Conservation (phyloP, 2,329 filamentous ascomycete species). For the Penicillium sp. region DNA sequence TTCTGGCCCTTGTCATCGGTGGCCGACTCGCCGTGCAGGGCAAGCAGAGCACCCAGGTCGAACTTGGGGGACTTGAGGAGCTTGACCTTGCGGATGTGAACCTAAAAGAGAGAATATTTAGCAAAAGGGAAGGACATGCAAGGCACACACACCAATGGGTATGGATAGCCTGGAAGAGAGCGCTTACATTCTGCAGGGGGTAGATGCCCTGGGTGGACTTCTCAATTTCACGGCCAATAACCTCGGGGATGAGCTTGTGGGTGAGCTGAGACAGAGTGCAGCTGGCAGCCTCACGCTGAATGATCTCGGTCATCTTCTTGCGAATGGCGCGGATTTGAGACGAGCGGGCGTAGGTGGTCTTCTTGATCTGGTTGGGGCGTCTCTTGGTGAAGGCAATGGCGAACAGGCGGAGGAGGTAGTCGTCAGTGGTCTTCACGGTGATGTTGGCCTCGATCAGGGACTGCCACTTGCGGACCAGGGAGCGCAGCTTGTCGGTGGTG, state of each 20-base stretch:
- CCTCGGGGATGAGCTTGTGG: constrained; percentile 98
- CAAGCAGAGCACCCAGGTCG: constrained; percentile 93
- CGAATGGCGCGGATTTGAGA: constrained; percentile 98
- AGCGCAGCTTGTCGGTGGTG: constrained; percentile 99
- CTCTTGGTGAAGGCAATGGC: constrained; percentile 99
- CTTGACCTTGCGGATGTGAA: constrained; percentile 99
- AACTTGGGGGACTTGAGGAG: constrained; percentile 98
- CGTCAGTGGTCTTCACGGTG: constrained; percentile 99
- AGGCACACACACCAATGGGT: not conserved
- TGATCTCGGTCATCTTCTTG: constrained; percentile 99
- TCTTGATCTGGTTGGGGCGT: constrained; percentile 99
- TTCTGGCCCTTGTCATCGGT: constrained; percentile 97
- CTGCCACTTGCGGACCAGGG: constrained; percentile 99
- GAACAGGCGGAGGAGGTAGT: constrained; percentile 99
- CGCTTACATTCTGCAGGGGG: constrained; percentile 91
- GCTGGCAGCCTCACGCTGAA: constrained; percentile 89
- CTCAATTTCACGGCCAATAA: constrained; percentile 99
- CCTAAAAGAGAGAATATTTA: constrained; percentile 54
- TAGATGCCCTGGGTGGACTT: constrained; percentile 99
- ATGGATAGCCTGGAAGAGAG: not conserved
- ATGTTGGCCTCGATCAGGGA: constrained; percentile 99
- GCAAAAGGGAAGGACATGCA: not conserved
- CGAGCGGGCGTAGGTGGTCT: constrained; percentile 97
- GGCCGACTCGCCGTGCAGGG: constrained; percentile 95
- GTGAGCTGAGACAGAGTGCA: constrained; percentile 96